A percentile compares a stretch with the other conserved stretches of the same genome.
phyloP scores from a whole-genome alignment of 257 asterid genomes.

The Rhazya stricta region DNA sequence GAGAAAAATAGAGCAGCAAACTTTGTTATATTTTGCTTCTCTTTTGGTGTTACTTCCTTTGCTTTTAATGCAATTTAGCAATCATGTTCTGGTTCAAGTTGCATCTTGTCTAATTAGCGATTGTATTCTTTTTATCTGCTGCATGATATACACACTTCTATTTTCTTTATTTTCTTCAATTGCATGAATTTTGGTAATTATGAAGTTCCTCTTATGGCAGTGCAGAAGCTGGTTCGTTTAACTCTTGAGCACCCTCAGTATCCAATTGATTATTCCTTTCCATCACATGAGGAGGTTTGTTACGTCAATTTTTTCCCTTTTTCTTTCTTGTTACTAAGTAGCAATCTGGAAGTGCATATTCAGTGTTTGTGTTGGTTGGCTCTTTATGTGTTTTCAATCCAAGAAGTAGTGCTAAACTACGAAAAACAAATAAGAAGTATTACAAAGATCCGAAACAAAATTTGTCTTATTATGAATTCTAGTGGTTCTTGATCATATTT shows the following conservation, averaged over 20 bases:
- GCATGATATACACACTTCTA: background rate
- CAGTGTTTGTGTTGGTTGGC: background rate
- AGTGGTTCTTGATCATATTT: background rate
- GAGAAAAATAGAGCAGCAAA: background rate
- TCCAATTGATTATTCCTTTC: conserved; percentile 70
- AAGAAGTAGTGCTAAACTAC: background rate
- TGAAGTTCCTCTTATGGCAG: conserved; percentile 28
- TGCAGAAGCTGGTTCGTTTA: conserved; percentile 76
- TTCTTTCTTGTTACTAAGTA: conserved; percentile 1
- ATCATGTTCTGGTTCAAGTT: background rate
- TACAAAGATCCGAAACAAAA: background rate
- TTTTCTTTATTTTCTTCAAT: background rate
- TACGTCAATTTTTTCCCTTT: background rate
- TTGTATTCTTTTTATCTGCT: background rate
- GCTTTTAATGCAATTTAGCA: background rate
- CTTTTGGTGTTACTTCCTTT: background rate
- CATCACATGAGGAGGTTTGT: conserved; percentile 77
- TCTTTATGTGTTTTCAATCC: background rate
- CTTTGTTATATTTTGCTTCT: background rate
- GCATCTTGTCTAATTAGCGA: background rate
- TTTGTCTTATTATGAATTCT: too few species aligned
- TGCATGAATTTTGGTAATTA: conserved; percentile 10
- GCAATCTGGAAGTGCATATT: background rate
- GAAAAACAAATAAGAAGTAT: background rate
- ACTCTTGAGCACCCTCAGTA: conserved; percentile 73